Percentiles rank a stretch among this genome's conserved stretches.
Evolutionary conservation across 169 alveolate genomes (phyloP).

Genomic region (Plasmodium ovale): DNA sequence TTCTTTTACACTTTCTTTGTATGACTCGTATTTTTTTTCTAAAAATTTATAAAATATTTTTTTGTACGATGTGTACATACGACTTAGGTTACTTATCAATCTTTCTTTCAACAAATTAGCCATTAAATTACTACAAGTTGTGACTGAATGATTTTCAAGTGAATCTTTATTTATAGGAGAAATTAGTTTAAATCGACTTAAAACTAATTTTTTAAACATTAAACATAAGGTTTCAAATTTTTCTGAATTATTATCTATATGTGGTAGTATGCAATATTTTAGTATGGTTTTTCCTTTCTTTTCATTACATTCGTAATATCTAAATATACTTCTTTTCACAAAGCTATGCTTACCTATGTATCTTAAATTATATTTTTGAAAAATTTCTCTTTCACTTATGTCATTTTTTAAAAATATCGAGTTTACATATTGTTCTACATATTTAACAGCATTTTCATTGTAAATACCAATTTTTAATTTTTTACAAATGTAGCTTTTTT

Average conservation of each 20-base stretch:
- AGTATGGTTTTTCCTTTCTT: constrained; percentile 95
- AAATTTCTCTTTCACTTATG: constrained; percentile 88
- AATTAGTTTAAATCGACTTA: constrained; percentile 92
- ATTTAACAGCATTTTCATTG: constrained; percentile 65
- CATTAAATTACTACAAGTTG: constrained; percentile 64
- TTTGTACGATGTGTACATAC: neutral
- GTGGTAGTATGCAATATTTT: constrained; percentile 95
- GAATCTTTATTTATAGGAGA: constrained; percentile 41
- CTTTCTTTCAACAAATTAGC: constrained; percentile 48
- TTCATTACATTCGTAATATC: constrained; percentile 93
- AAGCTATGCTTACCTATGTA: constrained; percentile 88
- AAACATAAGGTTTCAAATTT: constrained; percentile 95
- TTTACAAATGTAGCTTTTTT: constrained; percentile 47
- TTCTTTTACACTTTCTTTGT: constrained; percentile 45
- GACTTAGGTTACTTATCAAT: constrained; percentile 18
- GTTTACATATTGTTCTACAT: constrained; percentile 79
- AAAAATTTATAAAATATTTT: constrained; percentile 19
- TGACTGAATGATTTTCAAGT: constrained; percentile 72
- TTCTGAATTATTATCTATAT: constrained; percentile 91
- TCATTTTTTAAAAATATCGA: constrained; percentile 80
- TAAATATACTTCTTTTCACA: constrained; percentile 85
- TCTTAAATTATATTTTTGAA: constrained; percentile 88
- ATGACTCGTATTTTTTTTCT: constrained; percentile 54
- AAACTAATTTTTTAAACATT: constrained; percentile 96
- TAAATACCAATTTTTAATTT: constrained; percentile 53